A percentile compares a stretch with the other conserved stretches of the same genome.
Evolutionary conservation across 495 filamentous ascomycete species (phyloP).

Genomic region (Hypoxylon subgilvum): DNA sequence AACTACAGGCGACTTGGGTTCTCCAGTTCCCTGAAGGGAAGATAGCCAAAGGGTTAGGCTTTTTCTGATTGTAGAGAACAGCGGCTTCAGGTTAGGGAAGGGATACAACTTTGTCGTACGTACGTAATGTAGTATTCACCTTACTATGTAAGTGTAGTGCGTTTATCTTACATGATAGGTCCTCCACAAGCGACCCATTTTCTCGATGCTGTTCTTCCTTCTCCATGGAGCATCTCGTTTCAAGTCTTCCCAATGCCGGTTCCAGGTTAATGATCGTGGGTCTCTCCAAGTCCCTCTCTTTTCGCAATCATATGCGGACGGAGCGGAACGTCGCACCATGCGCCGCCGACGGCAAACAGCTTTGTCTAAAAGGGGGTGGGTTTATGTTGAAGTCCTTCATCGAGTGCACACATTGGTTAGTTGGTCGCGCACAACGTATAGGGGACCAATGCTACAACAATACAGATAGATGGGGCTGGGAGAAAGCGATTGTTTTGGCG

Average conservation of each 20-base stretch:
- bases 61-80: no score
- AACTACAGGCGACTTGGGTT: no score
- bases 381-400: no score
- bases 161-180: conserved; percentile 27
- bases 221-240: conserved; percentile 36
- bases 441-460: conserved; percentile 1
- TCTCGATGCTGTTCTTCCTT: conserved; percentile 27
- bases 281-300: neutral
- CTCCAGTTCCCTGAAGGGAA: no score
- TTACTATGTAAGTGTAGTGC: no score
- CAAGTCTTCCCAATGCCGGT: conserved; percentile 34
- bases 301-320: neutral
- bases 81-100: neutral
- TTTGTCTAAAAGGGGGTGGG: conserved; percentile 15
- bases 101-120: no score
- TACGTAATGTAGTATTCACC: conserved; percentile 8
- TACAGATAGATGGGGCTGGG: conserved; percentile 11
- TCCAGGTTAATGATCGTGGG: conserved; percentile 28
- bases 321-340: neutral
- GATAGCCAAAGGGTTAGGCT: no score
- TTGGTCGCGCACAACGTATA: no score
- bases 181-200: conserved; percentile 22
- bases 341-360: neutral
- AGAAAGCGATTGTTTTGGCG: conserved; percentile 34
- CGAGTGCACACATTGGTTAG: no score